A percentile compares a stretch with the other conserved stretches of the same genome.
phyloP scores from a whole-genome alignment of 2,329 filamentous ascomycete genomes.

The Colletotrichum paranaense region DNA sequence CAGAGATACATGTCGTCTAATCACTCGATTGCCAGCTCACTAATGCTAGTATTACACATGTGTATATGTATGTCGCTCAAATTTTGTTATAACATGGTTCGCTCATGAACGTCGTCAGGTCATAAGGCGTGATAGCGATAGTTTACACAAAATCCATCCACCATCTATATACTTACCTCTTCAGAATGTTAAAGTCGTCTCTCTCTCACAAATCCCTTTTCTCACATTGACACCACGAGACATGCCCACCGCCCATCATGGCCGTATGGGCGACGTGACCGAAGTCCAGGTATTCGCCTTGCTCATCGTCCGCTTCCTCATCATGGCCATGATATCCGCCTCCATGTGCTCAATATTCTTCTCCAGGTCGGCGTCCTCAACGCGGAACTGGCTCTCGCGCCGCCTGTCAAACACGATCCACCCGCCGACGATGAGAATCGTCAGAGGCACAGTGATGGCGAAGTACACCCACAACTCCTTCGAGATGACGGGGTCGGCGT shows the following conservation, averaged over 20 bases:
- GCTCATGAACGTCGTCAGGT: constrained; percentile 33
- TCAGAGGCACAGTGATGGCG: constrained; percentile 69
- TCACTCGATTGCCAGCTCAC: not conserved
- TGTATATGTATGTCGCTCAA: not conserved
- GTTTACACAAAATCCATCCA: constrained; percentile 29
- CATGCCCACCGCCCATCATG: not conserved
- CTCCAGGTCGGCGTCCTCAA: constrained; percentile 64
- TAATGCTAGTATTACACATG: not conserved
- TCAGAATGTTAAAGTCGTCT: constrained; percentile 14
- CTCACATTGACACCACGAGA: no score
- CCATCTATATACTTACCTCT: constrained; percentile 6
- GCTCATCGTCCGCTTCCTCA: constrained; percentile 67
- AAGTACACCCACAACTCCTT: constrained; percentile 72
- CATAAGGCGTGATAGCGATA: constrained; percentile 34
- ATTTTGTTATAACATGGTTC: not conserved
- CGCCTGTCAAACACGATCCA: constrained; percentile 66
- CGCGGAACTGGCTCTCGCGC: constrained; percentile 59
- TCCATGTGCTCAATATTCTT: constrained; percentile 67
- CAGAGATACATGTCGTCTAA: not conserved
- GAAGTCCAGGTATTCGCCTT: constrained; percentile 66
- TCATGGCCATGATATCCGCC: constrained; percentile 65
- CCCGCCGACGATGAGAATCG: constrained; percentile 62
- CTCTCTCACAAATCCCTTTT: not conserved
- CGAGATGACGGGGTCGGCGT: constrained; percentile 57
- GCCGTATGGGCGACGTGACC: constrained; percentile 42